Evolutionary conservation across 495 filamentous ascomycete genomes (phyloP).

Genomic region (Neurospora sp.): DNA sequence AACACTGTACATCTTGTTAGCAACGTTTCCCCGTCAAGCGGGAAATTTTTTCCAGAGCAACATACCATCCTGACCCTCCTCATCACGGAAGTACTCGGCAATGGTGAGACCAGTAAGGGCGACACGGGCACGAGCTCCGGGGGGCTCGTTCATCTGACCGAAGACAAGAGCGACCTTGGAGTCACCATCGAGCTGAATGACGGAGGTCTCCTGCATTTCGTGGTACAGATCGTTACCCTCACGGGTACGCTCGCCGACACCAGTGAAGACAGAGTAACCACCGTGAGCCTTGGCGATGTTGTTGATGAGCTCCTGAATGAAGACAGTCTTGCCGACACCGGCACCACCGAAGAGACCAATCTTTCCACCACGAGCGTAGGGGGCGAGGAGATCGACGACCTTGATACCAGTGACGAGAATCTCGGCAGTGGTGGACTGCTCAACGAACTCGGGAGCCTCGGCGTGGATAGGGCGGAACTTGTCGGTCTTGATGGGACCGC

Average conservation of each 20-base stretch:
- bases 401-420: conserved; percentile 99
- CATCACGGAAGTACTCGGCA: conserved; percentile 94
- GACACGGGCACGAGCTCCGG: conserved; percentile 98
- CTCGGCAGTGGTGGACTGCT: conserved; percentile 92
- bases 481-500: conserved; percentile 88
- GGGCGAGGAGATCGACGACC: conserved; percentile 96
- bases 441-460: conserved; percentile 80
- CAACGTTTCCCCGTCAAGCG: background rate
- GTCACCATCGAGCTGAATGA: conserved; percentile 98
- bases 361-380: conserved; percentile 99
- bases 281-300: conserved; percentile 99
- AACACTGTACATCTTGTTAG: conserved; percentile 49
- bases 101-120: conserved; percentile 87
- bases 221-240: conserved; percentile 99
- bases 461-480: conserved; percentile 87
- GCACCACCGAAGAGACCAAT: conserved; percentile 99
- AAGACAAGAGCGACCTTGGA: conserved; percentile 99
- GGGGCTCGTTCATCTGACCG: conserved; percentile 99
- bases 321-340: conserved; percentile 99
- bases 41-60: background rate
- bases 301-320: conserved; percentile 99
- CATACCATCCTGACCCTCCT: conserved; percentile 88
- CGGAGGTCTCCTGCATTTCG: conserved; percentile 99
- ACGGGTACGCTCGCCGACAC: conserved; percentile 99
- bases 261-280: conserved; percentile 99